phyloP scores from a whole-genome alignment of 192 early-diverging fungal genomes.

The Physocladia obscura region DNA sequence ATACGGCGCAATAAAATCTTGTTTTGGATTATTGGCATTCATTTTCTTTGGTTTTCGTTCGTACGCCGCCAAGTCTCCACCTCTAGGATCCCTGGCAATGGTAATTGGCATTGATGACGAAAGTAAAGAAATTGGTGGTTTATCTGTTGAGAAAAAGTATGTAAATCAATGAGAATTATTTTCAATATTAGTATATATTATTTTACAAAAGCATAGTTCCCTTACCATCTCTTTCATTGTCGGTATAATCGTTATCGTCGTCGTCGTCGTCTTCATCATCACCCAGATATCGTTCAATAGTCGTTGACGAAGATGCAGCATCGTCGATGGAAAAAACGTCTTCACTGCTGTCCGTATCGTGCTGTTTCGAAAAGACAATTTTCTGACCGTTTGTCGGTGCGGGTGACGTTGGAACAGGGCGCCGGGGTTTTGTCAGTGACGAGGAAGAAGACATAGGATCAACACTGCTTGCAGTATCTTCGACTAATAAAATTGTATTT shows the following conservation, averaged over 20 bases:
- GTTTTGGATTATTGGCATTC: neutral
- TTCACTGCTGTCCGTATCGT: neutral
- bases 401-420: neutral
- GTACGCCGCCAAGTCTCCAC: neutral
- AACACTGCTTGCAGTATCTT: no score
- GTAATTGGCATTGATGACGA: constrained; percentile 16
- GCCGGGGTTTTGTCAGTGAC: neutral
- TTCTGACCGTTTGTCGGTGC: neutral
- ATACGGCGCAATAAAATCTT: constrained; percentile 13
- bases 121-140: constrained; percentile 6
- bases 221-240: neutral
- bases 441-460: neutral
- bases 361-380: constrained; percentile 12
- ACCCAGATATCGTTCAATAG: neutral
- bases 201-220: neutral
- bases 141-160: neutral
- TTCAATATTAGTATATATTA: no score
- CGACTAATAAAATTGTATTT: no score
- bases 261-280: constrained; percentile 12
- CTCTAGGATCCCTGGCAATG: neutral
- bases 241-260: constrained; percentile 1
- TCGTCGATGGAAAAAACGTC: constrained; percentile 19
- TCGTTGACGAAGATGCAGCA: neutral
- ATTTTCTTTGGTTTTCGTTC: constrained; percentile 17
- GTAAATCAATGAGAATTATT: no score